Evolutionary conservation across 768 basidiomycete genomes (phyloP).

Genomic region (Leccinum aurantiacum): DNA sequence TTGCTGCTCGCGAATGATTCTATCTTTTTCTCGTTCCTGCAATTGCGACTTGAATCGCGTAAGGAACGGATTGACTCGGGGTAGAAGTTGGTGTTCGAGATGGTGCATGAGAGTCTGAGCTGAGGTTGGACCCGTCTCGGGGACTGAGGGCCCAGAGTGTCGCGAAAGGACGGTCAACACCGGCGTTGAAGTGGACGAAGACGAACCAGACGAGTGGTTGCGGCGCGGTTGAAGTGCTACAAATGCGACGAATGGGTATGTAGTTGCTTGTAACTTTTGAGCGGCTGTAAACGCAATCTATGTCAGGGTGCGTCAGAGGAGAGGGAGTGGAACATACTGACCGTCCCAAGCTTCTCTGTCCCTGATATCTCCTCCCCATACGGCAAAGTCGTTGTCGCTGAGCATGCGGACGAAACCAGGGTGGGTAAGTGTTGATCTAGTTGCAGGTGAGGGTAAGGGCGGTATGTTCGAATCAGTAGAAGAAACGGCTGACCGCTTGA

Average conservation of each 20-base stretch:
- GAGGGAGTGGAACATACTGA: conserved; percentile 24
- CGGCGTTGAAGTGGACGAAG: conserved; percentile 41
- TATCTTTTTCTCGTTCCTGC: conserved; percentile 50
- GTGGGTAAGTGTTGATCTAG: conserved; percentile 75
- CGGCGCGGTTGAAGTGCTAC: conserved; percentile 80
- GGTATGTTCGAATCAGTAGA: background rate
- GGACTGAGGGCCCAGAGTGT: conserved; percentile 65
- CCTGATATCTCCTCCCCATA: conserved; percentile 92
- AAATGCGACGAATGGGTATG: conserved; percentile 93
- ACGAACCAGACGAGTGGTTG: conserved; percentile 33
- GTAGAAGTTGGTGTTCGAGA: conserved; percentile 69
- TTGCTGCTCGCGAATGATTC: conserved; percentile 73
- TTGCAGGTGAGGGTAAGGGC: background rate
- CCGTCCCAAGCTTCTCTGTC: conserved; percentile 81
- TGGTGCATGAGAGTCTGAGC: conserved; percentile 62
- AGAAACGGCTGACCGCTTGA: conserved; percentile 63
- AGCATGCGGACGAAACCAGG: conserved; percentile 65
- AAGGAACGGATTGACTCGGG: conserved; percentile 79
- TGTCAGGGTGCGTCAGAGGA: conserved; percentile 1
- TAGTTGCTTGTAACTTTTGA: conserved; percentile 81
- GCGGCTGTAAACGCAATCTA: conserved; percentile 38
- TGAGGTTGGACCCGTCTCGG: conserved; percentile 57
- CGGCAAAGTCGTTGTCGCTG: conserved; percentile 70
- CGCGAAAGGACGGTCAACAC: conserved; percentile 81
- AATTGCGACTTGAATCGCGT: conserved; percentile 54